These are phyloP conservation scores for Sporisorium sorghi DNA, from an alignment of 1,284 basidiomycete species.

Conservation along the genomic window DNA sequence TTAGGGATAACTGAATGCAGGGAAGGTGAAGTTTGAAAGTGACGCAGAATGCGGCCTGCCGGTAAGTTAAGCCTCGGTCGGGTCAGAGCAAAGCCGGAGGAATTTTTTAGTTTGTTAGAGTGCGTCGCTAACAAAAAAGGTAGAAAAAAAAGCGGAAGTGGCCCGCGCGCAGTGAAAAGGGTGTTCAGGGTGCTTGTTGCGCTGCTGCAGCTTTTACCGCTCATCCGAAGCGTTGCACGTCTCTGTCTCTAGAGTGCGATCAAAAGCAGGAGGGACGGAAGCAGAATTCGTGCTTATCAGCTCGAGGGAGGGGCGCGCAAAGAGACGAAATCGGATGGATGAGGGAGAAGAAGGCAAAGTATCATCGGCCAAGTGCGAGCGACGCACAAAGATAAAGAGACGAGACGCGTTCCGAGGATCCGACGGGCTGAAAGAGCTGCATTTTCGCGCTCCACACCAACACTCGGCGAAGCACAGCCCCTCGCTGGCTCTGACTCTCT, in stretches of 20 bases:
- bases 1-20: background rate
- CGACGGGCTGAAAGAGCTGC: constrained; percentile 14
- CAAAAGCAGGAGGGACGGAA: no score
- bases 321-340: no score
- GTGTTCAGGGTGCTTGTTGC: constrained; percentile 2
- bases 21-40: background rate
- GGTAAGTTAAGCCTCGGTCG: constrained; percentile 1
- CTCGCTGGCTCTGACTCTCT: no score
- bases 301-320: no score
- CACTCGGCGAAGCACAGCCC: constrained; percentile 9
- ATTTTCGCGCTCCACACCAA: constrained; percentile 34
- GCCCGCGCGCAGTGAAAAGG: constrained; percentile 9
- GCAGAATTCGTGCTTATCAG: background rate
- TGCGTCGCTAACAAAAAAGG: background rate
- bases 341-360: background rate
- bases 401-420: constrained; percentile 34
- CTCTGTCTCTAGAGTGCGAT: no score
- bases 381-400: constrained; percentile 10
- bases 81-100: constrained; percentile 6
- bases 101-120: background rate
- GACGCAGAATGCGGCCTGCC: background rate
- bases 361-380: constrained; percentile 13
- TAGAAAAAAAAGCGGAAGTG: background rate
- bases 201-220: constrained; percentile 1
- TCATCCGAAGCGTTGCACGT: background rate